Evolutionary conservation across 1,139 yeast genomes (phyloP).

Genomic region (Kodamaea fungicola): DNA sequence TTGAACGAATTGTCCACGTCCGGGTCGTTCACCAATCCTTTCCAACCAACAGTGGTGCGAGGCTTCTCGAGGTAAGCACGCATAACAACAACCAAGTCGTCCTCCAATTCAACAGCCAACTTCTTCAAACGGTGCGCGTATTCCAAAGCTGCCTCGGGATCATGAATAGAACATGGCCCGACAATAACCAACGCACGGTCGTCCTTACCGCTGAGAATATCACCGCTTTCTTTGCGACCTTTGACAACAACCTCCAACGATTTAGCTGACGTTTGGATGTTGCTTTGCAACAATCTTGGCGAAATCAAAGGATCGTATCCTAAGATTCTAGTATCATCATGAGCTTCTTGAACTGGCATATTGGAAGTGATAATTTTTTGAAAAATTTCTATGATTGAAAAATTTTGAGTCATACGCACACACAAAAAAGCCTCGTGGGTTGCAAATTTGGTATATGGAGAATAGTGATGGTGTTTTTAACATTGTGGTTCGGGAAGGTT

Average conservation of each 20-base stretch:
- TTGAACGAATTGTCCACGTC: constrained; percentile 89
- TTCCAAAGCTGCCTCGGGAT: constrained; percentile 82
- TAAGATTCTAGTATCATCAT: constrained; percentile 83
- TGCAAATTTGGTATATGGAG: no score
- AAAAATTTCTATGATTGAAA: no score
- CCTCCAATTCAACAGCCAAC: constrained; percentile 63
- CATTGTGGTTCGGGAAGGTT: no score
- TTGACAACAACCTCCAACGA: constrained; percentile 66
- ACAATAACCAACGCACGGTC: constrained; percentile 85
- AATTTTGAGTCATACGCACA: no score
- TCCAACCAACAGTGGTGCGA: constrained; percentile 99
- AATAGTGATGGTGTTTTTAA: no score
- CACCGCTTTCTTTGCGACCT: constrained; percentile 75
- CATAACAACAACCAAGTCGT: constrained; percentile 84
- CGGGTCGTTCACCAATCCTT: constrained; percentile 96
- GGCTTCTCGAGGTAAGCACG: constrained; percentile 98
- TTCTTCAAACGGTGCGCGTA: constrained; percentile 72
- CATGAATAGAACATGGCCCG: constrained; percentile 96
- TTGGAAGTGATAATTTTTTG: neutral
- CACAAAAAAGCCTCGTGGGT: no score
- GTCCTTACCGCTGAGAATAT: constrained; percentile 67
- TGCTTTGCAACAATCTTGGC: constrained; percentile 80
- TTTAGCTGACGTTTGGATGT: constrained; percentile 62
- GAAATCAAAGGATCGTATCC: constrained; percentile 91
- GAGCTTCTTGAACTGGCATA: constrained; percentile 65